Evolutionary conservation across 257 asterid genomes (phyloP).

Genomic region (Solanum etuberosum): DNA sequence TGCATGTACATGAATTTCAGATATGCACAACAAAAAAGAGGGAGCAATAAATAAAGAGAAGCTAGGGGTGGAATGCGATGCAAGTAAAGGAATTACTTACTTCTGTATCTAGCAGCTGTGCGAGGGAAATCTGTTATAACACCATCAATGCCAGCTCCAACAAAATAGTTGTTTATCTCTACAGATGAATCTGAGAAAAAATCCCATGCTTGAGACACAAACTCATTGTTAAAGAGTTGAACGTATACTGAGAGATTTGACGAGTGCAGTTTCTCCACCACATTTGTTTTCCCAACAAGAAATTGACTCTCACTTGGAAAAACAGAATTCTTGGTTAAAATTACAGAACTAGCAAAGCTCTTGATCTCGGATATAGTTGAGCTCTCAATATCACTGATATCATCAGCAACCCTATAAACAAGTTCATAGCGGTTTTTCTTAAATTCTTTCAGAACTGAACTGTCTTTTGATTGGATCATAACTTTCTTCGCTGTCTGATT

Average conservation of each 20-base stretch:
- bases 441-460: slow-evolving; percentile 44
- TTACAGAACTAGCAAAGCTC: slow-evolving; percentile 53
- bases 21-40: background rate
- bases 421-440: slow-evolving; percentile 43
- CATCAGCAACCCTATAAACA: slow-evolving; percentile 41
- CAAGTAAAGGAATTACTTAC: slow-evolving; percentile 29
- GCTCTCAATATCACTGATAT: slow-evolving; percentile 41
- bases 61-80: background rate
- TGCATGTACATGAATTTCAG: background rate
- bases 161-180: slow-evolving; percentile 37
- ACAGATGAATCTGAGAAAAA: slow-evolving; percentile 64
- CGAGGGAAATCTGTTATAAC: slow-evolving; percentile 60
- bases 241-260: slow-evolving; percentile 43
- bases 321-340: slow-evolving; percentile 42
- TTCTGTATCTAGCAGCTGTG: slow-evolving; percentile 64
- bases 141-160: slow-evolving; percentile 27
- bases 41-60: background rate
- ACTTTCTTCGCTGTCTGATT: slow-evolving; percentile 47
- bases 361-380: slow-evolving; percentile 50
- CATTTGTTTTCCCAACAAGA: slow-evolving; percentile 20
- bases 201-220: slow-evolving; percentile 81
- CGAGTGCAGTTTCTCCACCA: slow-evolving; percentile 49
- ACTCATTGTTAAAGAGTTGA: slow-evolving; percentile 57
- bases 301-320: slow-evolving; percentile 30
- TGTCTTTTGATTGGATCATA: slow-evolving; percentile 52